Evolutionary conservation across 805 yeast genomes (phyloP).

Genomic region (Yarrowia hollandica): DNA sequence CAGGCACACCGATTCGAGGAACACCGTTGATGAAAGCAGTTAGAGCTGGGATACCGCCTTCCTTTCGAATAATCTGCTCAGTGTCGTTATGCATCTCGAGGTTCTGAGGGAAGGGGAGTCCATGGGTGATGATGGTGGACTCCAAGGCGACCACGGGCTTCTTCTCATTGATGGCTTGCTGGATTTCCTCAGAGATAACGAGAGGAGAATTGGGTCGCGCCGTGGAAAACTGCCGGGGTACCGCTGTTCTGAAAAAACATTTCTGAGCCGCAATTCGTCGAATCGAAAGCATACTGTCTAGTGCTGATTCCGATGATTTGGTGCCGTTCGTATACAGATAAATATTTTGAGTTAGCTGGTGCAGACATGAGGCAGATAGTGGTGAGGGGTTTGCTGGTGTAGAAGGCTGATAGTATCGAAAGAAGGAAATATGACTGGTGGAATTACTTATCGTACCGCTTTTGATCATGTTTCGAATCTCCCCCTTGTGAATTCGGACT

Average conservation of each 20-base stretch:
- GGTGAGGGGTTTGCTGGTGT: too few species aligned
- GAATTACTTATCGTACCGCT: too few species aligned
- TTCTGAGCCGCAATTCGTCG: slow-evolving; percentile 5
- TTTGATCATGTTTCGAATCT: too few species aligned
- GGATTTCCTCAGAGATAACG: slow-evolving; percentile 50
- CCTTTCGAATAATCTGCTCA: slow-evolving; percentile 57
- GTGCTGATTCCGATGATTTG: too few species aligned
- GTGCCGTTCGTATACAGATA: neutral
- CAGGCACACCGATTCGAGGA: slow-evolving; percentile 66
- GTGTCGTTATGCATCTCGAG: slow-evolving; percentile 69
- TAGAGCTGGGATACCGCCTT: slow-evolving; percentile 82
- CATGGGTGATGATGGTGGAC: slow-evolving; percentile 84
- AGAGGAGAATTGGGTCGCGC: slow-evolving; percentile 17
- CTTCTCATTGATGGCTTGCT: slow-evolving; percentile 57
- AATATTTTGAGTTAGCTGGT: neutral
- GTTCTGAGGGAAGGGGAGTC: slow-evolving; percentile 79
- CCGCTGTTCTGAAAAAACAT: neutral
- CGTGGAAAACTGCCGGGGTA: neutral
- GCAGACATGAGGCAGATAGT: neutral
- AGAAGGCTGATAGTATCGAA: too few species aligned
- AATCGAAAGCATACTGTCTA: slow-evolving; percentile 1
- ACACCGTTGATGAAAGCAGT: slow-evolving; percentile 72
- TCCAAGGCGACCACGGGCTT: slow-evolving; percentile 21
- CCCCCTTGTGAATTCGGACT: too few species aligned
- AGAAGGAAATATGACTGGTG: too few species aligned